Percentiles rank a stretch among this genome's conserved stretches.
phyloP scores from a whole-genome alignment of 1,284 basidiomycete genomes.

The Trametes versicolor region DNA sequence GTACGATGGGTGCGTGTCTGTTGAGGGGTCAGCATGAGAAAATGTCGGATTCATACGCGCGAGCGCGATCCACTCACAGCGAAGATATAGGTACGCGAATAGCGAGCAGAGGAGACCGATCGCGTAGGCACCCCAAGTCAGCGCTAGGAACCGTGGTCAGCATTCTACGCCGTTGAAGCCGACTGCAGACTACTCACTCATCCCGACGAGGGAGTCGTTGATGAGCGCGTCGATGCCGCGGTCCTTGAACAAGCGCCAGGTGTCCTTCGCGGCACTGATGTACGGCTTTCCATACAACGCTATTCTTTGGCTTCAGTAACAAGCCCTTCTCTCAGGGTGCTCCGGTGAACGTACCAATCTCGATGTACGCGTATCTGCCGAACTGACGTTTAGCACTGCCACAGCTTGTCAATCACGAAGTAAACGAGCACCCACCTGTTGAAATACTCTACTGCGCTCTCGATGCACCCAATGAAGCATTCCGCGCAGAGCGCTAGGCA shows the following conservation, averaged over 20 bases:
- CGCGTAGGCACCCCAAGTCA: conserved; percentile 82
- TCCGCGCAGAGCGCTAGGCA: conserved; percentile 84
- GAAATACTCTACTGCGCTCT: conserved; percentile 81
- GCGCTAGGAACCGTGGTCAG: conserved; percentile 48
- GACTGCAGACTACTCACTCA: conserved; percentile 59
- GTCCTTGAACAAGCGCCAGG: conserved; percentile 88
- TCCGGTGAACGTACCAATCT: conserved; percentile 63
- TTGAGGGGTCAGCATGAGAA: conserved; percentile 1
- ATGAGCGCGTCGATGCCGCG: conserved; percentile 88
- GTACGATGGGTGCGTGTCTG: conserved; percentile 78
- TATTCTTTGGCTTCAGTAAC: conserved; percentile 36
- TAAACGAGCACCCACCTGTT: conserved; percentile 63
- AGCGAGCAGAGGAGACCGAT: conserved; percentile 82
- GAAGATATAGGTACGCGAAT: conserved; percentile 86
- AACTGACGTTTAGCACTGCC: conserved; percentile 1
- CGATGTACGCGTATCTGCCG: conserved; percentile 80
- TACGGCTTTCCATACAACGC: conserved; percentile 91
- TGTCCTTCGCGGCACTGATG: conserved; percentile 88
- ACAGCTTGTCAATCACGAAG: conserved; percentile 7
- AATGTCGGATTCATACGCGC: background rate
- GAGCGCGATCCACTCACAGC: conserved; percentile 58
- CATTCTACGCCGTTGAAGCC: background rate
- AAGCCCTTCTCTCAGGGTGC: background rate
- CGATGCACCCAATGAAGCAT: conserved; percentile 83
- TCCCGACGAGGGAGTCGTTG: conserved; percentile 88